A percentile compares a stretch with the other conserved stretches of the same genome.
phyloP scores from a whole-genome alignment of 805 yeast species.

The Candida sithepensis region DNA sequence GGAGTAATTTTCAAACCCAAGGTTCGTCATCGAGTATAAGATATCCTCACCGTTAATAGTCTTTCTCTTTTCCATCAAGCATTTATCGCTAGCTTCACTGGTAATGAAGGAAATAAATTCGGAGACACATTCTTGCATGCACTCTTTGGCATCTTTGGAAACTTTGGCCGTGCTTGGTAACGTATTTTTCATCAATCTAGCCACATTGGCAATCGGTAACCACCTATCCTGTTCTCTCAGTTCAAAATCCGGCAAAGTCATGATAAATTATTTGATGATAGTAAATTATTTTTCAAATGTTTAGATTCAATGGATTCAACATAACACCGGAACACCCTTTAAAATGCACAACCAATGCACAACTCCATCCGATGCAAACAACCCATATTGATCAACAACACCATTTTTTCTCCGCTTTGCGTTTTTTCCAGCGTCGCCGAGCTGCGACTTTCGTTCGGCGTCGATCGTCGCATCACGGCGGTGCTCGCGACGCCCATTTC shows the following conservation, averaged over 20 bases:
- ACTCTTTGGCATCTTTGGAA: conserved; percentile 75
- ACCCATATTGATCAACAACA: too few species aligned
- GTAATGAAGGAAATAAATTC: conserved; percentile 65
- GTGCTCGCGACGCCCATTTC: too few species aligned
- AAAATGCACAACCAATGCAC: too few species aligned
- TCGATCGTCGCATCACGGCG: too few species aligned
- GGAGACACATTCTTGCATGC: conserved; percentile 59
- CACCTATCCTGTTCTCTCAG: conserved; percentile 58
- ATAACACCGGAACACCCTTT: too few species aligned
- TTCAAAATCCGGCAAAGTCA: conserved; percentile 38
- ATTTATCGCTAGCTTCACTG: conserved; percentile 61
- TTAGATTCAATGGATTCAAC: too few species aligned
- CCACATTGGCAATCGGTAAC: conserved; percentile 63
- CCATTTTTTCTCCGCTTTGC: too few species aligned
- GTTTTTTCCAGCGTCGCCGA: too few species aligned
- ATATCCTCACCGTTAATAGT: conserved; percentile 72
- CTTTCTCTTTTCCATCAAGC: conserved; percentile 61
- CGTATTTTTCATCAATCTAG: conserved; percentile 74
- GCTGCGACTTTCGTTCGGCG: too few species aligned
- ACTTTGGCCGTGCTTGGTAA: conserved; percentile 71
- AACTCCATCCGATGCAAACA: too few species aligned
- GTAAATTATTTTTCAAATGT: too few species aligned
- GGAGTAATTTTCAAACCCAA: conserved; percentile 68
- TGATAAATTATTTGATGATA: not conserved
- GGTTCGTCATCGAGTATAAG: conserved; percentile 56